phyloP scores from a whole-genome alignment of 78 protist genomes.

The Speleostelium caveatum region DNA sequence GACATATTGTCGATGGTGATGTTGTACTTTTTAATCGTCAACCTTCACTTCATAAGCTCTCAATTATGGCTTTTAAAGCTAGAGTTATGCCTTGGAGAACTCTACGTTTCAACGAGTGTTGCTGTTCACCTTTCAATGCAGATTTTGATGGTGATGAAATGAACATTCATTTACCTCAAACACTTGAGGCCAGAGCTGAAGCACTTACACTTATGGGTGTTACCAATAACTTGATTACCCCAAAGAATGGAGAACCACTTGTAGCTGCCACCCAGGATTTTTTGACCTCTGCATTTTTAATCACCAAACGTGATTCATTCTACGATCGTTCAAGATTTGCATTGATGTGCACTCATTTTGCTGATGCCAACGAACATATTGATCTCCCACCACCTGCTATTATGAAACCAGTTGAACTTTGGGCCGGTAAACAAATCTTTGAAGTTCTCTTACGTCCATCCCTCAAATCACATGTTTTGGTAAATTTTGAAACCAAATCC shows the following conservation, averaged over 20 bases:
- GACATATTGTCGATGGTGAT: constrained; percentile 98
- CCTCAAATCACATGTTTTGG: not conserved
- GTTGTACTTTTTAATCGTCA: constrained; percentile 99
- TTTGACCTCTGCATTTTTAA: constrained; percentile 93
- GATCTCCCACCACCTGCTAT: constrained; percentile 95
- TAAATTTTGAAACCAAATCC: constrained; percentile 85
- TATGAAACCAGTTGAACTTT: constrained; percentile 94
- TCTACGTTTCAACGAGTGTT: constrained; percentile 99
- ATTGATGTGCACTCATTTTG: constrained; percentile 69
- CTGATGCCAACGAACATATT: constrained; percentile 82
- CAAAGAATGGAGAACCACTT: constrained; percentile 98
- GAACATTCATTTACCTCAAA: constrained; percentile 97
- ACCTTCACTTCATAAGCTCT: constrained; percentile 98
- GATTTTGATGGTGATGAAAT: constrained; percentile 99
- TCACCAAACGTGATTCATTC: constrained; percentile 94
- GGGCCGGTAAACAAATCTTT: constrained; percentile 99
- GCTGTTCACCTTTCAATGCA: constrained; percentile 99
- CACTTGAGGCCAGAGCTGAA: constrained; percentile 98
- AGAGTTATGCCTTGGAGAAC: constrained; percentile 96
- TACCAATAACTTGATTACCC: constrained; percentile 95
- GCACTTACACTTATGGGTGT: constrained; percentile 75
- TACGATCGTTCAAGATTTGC: constrained; percentile 83
- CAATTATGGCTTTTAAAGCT: constrained; percentile 96
- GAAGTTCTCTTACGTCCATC: constrained; percentile 86
- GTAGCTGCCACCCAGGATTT: constrained; percentile 99